phyloP scores from a whole-genome alignment of 225 moss, liverwort and hornwort genomes.

The Thuidium tamariscinum region DNA sequence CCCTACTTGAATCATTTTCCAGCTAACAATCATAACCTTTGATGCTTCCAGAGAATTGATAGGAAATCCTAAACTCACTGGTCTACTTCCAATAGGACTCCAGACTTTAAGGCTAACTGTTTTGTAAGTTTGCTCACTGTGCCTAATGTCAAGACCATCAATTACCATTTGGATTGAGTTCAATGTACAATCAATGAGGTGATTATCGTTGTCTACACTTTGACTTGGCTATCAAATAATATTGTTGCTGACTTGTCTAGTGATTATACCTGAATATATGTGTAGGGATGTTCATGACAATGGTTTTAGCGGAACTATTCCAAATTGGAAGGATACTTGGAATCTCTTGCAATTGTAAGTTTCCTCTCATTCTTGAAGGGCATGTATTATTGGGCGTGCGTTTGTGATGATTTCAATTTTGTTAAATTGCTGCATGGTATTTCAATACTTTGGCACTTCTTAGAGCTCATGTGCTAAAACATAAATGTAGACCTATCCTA shows the following conservation, averaged over 20 bases:
- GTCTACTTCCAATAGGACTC: neutral
- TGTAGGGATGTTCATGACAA: conserved; percentile 18
- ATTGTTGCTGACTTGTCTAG: too few species aligned
- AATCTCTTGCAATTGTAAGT: neutral
- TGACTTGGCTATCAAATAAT: too few species aligned
- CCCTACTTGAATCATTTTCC: neutral
- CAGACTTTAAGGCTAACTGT: neutral
- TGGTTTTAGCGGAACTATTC: neutral
- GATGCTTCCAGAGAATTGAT: neutral
- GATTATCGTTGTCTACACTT: too few species aligned
- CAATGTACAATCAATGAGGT: neutral
- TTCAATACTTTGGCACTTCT: neutral
- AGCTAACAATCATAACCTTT: neutral
- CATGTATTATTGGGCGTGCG: neutral
- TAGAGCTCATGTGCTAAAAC: neutral
- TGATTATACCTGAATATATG: neutral
- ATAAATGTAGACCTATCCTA: neutral
- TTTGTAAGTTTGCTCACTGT: neutral
- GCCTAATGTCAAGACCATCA: neutral
- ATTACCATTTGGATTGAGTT: neutral
- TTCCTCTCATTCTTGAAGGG: neutral
- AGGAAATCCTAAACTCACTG: neutral
- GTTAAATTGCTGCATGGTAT: neutral
- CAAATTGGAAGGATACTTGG: neutral
- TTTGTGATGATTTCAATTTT: neutral